These are phyloP conservation scores for Cyclostephanos tholiformis DNA, from an alignment of 108 stramenopile genomes.

Conservation along the genomic window DNA sequence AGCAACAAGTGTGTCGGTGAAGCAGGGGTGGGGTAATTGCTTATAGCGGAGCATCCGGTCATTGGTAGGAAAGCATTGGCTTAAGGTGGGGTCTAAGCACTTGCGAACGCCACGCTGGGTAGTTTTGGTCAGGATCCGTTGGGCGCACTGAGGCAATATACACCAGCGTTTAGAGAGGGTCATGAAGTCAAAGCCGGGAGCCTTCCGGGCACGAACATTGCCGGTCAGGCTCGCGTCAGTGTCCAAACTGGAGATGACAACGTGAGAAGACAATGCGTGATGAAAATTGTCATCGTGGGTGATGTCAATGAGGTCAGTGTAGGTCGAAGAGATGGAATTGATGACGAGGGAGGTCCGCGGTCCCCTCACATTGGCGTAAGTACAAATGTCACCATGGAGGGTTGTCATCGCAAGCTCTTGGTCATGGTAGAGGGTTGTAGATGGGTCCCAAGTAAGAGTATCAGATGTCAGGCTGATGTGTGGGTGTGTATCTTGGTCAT, in stretches of 20 bases:
- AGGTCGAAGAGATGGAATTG: background rate
- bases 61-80: conserved; percentile 6
- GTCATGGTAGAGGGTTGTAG: background rate
- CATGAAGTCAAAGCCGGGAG: background rate
- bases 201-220: background rate
- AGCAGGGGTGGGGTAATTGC: background rate
- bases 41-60: conserved; percentile 11
- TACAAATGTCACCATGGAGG: background rate
- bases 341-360: background rate
- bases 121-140: conserved; percentile 25
- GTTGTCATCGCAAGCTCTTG: conserved; percentile 8
- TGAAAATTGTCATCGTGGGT: too few species aligned
- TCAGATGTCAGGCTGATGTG: conserved; percentile 9
- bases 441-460: conserved; percentile 9
- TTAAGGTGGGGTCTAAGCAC: background rate
- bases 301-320: background rate
- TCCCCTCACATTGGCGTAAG: background rate
- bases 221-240: background rate
- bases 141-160: conserved; percentile 12
- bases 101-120: conserved; percentile 26
- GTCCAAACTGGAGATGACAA: background rate
- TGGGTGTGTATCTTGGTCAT: background rate
- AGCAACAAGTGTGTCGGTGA: background rate
- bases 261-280: background rate
- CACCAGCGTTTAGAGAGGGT: conserved; percentile 36